phyloP scores from a whole-genome alignment of 495 filamentous ascomycete species.

The Neurospora cerealis region DNA sequence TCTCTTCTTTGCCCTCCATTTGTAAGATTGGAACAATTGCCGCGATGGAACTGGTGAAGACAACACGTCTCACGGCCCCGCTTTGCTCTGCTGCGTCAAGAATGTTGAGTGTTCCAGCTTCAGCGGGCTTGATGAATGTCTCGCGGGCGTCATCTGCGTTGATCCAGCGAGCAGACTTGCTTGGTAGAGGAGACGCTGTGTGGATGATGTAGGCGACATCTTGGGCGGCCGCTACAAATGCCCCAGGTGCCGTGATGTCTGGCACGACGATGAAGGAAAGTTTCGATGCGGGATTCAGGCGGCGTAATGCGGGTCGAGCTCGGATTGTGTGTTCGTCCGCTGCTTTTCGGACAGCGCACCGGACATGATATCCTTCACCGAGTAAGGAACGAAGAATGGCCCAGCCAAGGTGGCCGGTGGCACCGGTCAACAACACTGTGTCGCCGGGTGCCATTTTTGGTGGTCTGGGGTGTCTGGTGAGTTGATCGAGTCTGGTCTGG shows the following conservation, averaged over 20 bases:
- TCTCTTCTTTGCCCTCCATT: conserved; percentile 11
- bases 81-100: conserved; percentile 55
- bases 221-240: conserved; percentile 37
- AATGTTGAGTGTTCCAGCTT: conserved; percentile 65
- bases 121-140: conserved; percentile 54
- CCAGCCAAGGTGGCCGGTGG: conserved; percentile 3
- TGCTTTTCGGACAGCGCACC: conserved; percentile 35
- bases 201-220: conserved; percentile 42
- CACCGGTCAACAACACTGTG: background rate
- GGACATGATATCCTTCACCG: conserved; percentile 31
- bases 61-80: conserved; percentile 55
- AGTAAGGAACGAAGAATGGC: conserved; percentile 27
- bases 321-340: conserved; percentile 20
- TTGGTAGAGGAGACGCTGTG: conserved; percentile 37
- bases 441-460: background rate
- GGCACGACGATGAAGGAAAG: conserved; percentile 36
- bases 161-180: background rate
- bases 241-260: conserved; percentile 32
- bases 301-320: conserved; percentile 18
- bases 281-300: conserved; percentile 16
- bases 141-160: conserved; percentile 41
- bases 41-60: conserved; percentile 36
- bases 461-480: background rate
- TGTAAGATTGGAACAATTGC: conserved; percentile 19
- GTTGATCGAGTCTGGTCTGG: background rate